These are phyloP conservation scores for Linnemannia elongata DNA, from an alignment of 192 early-diverging fungal species.

Conservation along the genomic window DNA sequence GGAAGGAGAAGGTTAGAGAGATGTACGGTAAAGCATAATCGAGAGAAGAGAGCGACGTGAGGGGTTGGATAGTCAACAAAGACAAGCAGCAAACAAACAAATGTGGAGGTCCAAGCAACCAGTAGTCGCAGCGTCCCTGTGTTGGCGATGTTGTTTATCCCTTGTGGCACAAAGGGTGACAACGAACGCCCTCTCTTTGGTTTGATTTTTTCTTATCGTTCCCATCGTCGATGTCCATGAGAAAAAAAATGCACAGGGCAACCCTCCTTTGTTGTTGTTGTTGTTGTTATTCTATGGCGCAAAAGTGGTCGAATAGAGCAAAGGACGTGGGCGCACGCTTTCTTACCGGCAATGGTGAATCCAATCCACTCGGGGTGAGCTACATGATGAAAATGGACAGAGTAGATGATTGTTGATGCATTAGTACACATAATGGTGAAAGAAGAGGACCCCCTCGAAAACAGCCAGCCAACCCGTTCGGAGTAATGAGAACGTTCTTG, in stretches of 20 bases:
- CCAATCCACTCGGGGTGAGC: constrained; percentile 67
- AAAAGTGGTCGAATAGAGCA: neutral
- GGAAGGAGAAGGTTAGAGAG: too few relatives aligned
- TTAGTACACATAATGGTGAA: too few relatives aligned
- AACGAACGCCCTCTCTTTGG: neutral
- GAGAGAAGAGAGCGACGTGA: neutral
- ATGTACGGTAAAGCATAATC: neutral
- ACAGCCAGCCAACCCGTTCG: neutral
- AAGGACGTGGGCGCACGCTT: neutral
- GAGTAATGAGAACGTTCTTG: too few relatives aligned
- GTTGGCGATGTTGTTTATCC: neutral
- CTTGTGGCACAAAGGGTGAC: neutral
- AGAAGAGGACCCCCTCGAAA: too few relatives aligned
- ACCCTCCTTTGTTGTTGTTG: neutral
- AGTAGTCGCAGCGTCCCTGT: neutral
- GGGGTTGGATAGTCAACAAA: neutral
- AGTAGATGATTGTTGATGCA: neutral
- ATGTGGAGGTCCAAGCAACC: neutral
- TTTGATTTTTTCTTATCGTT: neutral
- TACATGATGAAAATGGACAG: neutral
- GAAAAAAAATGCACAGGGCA: neutral
- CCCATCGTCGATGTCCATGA: neutral
- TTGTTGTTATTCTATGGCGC: neutral
- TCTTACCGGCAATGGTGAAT: constrained; percentile 51
- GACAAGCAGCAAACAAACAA: neutral